Base-by-base conservation (phyloP, 164 flowering plant species). In the Amborella trichopoda region DNA sequence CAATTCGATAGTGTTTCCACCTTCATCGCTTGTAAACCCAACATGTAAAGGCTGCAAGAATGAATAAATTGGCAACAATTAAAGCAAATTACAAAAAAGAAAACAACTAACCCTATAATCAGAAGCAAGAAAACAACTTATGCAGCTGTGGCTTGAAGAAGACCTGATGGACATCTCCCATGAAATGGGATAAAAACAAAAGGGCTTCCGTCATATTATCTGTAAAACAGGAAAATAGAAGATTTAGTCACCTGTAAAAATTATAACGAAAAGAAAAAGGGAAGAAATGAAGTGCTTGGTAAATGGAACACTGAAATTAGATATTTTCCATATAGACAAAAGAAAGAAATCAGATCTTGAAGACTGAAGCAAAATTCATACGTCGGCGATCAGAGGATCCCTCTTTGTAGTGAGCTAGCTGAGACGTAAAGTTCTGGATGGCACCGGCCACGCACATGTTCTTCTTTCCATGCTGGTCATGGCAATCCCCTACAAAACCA, bases 121-220 rank as follows among this genome's bases (percentile, higher is more conserved):
- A n/a, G n/a, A n/a, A n/a, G n/a, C n/a, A n/a, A n/a, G n/a, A n/a
- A n/a, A n/a, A n/a, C n/a, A n/a, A n/a, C n/a, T n/a, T n/a, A n/a
- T n/a, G n/a, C n/a, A n/a, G n/a, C n/a, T n/a, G n/a, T n/a, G n/a
- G n/a, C n/a, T n/a, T n/a, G n/a, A n/a, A n/a, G n/a, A 12, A 28
- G 49, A 83, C 98, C 87, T 91, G 99, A 65, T 91, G 99, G 26
- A 88, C 67, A 54, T 88, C 99, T 48, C 96, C 96, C 94, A 91
- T 76, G 69, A 87, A 87, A 60, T 91, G 95, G 25, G 99, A 77
- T 51, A 88, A 53, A 60, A 88, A 87, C 28, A 91, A 27, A 59
- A 88, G 63, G 46, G 99, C 94, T 61, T 82, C 89, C 2, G 89
- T 86, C 77, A 80, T 27, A 39, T 82, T 86, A 70, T 86, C 95